These are phyloP conservation scores for Schizopora paradoxa DNA, from an alignment of 1,284 basidiomycete species.

Conservation along the genomic window DNA sequence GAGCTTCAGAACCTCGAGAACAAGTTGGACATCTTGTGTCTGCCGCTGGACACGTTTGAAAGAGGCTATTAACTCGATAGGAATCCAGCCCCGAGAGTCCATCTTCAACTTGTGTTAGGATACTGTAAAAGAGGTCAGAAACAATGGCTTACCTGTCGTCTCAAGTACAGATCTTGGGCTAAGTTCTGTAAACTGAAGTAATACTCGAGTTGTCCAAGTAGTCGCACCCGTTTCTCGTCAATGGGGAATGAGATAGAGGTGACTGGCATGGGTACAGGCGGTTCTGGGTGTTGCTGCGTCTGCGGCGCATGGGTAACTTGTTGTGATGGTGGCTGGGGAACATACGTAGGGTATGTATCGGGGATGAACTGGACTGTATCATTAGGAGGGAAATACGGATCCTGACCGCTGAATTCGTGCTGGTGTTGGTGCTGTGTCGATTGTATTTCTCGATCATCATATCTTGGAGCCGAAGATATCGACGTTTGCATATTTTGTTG, in stretches of 20 bases:
- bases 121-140: slow-evolving; percentile 6
- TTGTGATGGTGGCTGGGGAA: slow-evolving; percentile 6
- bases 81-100: slow-evolving; percentile 86
- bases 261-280: slow-evolving; percentile 52
- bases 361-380: background rate
- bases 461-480: too few species aligned
- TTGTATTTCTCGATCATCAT: too few species aligned
- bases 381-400: slow-evolving; percentile 3
- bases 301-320: slow-evolving; percentile 7
- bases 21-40: slow-evolving; percentile 60
- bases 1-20: slow-evolving; percentile 65
- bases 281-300: slow-evolving; percentile 27
- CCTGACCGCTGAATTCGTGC: background rate
- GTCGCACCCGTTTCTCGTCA: slow-evolving; percentile 58
- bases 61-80: slow-evolving; percentile 72
- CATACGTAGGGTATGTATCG: too few species aligned
- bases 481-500: too few species aligned
- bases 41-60: slow-evolving; percentile 80
- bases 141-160: slow-evolving; percentile 56
- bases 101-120: slow-evolving; percentile 48
- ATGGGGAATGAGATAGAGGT: slow-evolving; percentile 53
- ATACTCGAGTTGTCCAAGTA: slow-evolving; percentile 83
- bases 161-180: slow-evolving; percentile 76
- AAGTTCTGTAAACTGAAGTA: slow-evolving; percentile 86
- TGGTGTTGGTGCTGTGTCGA: background rate